phyloP scores from a whole-genome alignment of 148 eudicot genomes.

The Rhododendron henanense region DNA sequence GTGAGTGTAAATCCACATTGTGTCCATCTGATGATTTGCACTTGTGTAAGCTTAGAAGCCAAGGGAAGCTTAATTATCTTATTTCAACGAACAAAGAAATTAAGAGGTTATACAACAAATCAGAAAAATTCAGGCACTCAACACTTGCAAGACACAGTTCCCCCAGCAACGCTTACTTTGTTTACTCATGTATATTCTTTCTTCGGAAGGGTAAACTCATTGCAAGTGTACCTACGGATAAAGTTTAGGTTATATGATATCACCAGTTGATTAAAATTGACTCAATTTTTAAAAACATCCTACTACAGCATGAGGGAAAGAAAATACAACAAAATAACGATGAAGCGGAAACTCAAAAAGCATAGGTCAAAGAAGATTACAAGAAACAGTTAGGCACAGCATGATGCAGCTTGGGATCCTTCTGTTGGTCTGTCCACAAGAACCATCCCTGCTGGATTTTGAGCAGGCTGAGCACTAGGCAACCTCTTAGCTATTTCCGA shows the following conservation, averaged over 20 bases:
- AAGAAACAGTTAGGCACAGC: conserved; percentile 46
- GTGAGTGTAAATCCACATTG: not conserved
- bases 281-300: not conserved
- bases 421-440: conserved; percentile 77
- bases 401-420: conserved; percentile 60
- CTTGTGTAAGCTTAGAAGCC: not conserved
- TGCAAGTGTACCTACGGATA: not conserved
- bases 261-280: not conserved
- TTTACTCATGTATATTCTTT: not conserved
- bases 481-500: conserved; percentile 58
- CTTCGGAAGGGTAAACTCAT: not conserved
- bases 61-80: not conserved
- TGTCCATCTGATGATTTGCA: not conserved
- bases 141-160: not conserved
- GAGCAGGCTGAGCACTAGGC: conserved; percentile 85
- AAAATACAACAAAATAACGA: not conserved
- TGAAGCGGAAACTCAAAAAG: not conserved
- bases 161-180: not conserved
- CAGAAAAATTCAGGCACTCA: not conserved
- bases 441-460: conserved; percentile 93
- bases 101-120: not conserved
- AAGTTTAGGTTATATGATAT: not conserved
- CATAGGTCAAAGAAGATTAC: not conserved
- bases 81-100: not conserved
- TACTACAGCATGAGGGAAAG: not conserved